phyloP scores from a whole-genome alignment of 805 yeast species.

The Kazachstania taianensis region DNA sequence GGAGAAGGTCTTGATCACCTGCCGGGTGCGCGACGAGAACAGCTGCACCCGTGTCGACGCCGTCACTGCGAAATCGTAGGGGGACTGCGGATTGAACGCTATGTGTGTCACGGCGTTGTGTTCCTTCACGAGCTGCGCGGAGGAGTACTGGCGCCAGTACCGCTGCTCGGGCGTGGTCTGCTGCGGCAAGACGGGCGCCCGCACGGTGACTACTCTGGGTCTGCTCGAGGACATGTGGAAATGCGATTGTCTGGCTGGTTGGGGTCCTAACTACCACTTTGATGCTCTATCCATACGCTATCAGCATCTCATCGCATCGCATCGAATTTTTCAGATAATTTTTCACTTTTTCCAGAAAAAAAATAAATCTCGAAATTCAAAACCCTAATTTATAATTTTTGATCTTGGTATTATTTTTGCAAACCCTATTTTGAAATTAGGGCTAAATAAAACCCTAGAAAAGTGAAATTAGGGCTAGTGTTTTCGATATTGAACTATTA shows the following conservation, averaged over 20 bases:
- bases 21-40: conserved; percentile 88
- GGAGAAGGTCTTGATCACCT: conserved; percentile 74
- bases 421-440: too few species aligned
- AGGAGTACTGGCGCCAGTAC: conserved; percentile 82
- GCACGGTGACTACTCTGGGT: conserved; percentile 52
- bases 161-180: conserved; percentile 82
- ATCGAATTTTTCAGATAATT: too few species aligned
- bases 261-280: not conserved
- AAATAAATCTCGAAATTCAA: too few species aligned
- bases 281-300: not conserved
- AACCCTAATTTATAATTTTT: too few species aligned
- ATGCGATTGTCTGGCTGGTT: not conserved
- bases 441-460: too few species aligned
- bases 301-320: conserved; percentile 1
- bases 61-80: conserved; percentile 89
- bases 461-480: too few species aligned
- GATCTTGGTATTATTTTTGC: too few species aligned
- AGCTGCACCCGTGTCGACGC: conserved; percentile 86
- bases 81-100: conserved; percentile 73
- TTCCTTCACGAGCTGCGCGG: conserved; percentile 85
- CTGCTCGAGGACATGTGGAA: conserved; percentile 70
- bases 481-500: too few species aligned
- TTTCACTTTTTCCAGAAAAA: too few species aligned
- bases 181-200: conserved; percentile 70
- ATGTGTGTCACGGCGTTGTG: conserved; percentile 86